A percentile compares a stretch with the other conserved stretches of the same genome.
phyloP scores from a whole-genome alignment of 208 protist genomes.

The Leishmania lainsoni region DNA sequence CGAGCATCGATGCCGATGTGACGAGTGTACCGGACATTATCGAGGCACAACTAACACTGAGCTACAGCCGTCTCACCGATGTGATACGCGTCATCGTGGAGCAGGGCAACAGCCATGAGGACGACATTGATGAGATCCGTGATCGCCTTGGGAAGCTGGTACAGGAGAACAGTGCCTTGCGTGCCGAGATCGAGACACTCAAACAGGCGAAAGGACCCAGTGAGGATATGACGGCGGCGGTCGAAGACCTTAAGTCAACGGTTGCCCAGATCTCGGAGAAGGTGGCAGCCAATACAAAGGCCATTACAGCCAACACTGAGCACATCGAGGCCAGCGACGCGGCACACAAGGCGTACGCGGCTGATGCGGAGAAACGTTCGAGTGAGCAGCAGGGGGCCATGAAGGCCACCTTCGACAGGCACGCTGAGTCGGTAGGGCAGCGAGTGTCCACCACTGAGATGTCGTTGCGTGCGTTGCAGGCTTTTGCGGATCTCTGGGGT shows the following conservation, averaged over 20 bases:
- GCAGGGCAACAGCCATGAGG: slow-evolving; percentile 85
- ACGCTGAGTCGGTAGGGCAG: slow-evolving; percentile 10
- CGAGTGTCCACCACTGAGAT: slow-evolving; percentile 21
- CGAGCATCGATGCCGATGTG: slow-evolving; percentile 72
- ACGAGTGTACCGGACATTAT: slow-evolving; percentile 86
- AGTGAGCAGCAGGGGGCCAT: slow-evolving; percentile 19
- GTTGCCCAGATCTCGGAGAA: slow-evolving; percentile 20
- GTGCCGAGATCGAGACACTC: slow-evolving; percentile 45
- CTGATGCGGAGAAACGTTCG: too few species aligned
- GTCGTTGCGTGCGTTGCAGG: slow-evolving; percentile 22
- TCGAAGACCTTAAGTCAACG: slow-evolving; percentile 22
- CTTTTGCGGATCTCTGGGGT: slow-evolving; percentile 72
- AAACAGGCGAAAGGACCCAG: slow-evolving; percentile 23
- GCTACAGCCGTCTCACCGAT: slow-evolving; percentile 83
- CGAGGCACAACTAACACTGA: slow-evolving; percentile 89
- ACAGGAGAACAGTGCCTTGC: slow-evolving; percentile 59
- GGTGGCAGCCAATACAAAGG: slow-evolving; percentile 17
- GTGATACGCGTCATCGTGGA: slow-evolving; percentile 81
- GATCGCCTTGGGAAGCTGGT: slow-evolving; percentile 48
- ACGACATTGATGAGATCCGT: slow-evolving; percentile 69
- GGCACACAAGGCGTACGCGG: too few species aligned
- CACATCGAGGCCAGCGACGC: too few species aligned
- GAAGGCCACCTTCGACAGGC: slow-evolving; percentile 6
- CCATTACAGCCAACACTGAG: background rate
- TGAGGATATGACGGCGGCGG: slow-evolving; percentile 2